Conservation (phyloP, 345 rosid genomes). For the Mangifera indica region DNA sequence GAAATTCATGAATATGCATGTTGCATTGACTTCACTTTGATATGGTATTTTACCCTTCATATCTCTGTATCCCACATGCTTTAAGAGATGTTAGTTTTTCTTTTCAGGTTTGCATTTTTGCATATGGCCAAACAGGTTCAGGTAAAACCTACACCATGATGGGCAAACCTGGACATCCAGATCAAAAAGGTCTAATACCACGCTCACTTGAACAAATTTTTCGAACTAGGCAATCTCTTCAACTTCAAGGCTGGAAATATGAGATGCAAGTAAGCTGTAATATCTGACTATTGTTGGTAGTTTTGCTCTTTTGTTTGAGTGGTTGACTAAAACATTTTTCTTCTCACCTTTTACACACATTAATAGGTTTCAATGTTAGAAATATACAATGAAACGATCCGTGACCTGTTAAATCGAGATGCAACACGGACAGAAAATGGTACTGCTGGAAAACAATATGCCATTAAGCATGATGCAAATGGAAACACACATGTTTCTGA, state of each 20-base stretch:
- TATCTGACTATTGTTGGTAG: slow-evolving; percentile 1
- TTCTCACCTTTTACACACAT: slow-evolving; percentile 12
- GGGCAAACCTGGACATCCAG: slow-evolving; percentile 80
- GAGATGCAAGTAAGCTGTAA: slow-evolving; percentile 70
- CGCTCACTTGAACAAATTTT: slow-evolving; percentile 91
- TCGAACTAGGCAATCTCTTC: slow-evolving; percentile 82
- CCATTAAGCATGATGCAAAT: slow-evolving; percentile 70
- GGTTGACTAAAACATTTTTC: not conserved
- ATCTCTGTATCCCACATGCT: not conserved
- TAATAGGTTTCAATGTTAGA: slow-evolving; percentile 93
- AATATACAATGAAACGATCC: slow-evolving; percentile 87
- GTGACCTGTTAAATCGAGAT: slow-evolving; percentile 77
- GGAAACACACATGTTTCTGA: slow-evolving; percentile 81
- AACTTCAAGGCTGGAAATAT: slow-evolving; percentile 89
- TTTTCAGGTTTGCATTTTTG: slow-evolving; percentile 88
- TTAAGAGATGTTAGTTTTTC: slow-evolving; percentile 9
- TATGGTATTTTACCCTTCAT: not conserved
- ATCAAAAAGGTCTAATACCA: slow-evolving; percentile 80
- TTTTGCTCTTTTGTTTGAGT: slow-evolving; percentile 9
- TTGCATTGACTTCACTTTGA: not conserved
- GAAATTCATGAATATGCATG: not conserved
- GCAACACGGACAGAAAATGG: slow-evolving; percentile 52
- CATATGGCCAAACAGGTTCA: slow-evolving; percentile 98
- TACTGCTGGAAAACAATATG: slow-evolving; percentile 51
- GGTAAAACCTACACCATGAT: slow-evolving; percentile 98